phyloP scores from a whole-genome alignment of 208 protist species.

The Entamoeba invadens region DNA sequence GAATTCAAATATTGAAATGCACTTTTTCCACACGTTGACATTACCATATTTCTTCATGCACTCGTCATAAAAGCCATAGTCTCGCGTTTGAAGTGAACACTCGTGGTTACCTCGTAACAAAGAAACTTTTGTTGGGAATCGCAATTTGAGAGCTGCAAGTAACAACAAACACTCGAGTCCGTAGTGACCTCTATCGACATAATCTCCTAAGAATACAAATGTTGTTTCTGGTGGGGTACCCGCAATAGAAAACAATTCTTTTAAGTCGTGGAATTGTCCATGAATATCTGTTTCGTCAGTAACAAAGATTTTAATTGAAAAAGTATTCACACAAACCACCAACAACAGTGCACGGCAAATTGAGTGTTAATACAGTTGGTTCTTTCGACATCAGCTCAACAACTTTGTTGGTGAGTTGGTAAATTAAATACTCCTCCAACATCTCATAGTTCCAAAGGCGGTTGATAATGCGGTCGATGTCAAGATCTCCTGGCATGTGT shows the following conservation, averaged over 20 bases:
- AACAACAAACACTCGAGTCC: conserved; percentile 10
- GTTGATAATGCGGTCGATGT: neutral
- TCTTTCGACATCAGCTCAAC: neutral
- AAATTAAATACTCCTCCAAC: neutral
- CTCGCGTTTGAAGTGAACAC: conserved; percentile 82
- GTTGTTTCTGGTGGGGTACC: conserved; percentile 80
- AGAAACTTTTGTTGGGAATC: conserved; percentile 77
- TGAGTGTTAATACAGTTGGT: neutral
- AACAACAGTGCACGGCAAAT: too few relatives aligned
- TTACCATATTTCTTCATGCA: conserved; percentile 87
- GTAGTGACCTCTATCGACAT: conserved; percentile 23
- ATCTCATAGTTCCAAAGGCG: neutral
- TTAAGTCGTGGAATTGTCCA: conserved; percentile 85
- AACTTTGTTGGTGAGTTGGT: neutral
- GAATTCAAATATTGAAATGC: conserved; percentile 90
- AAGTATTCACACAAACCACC: too few relatives aligned
- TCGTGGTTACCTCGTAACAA: conserved; percentile 92
- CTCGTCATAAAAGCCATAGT: conserved; percentile 97
- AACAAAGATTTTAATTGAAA: too few relatives aligned
- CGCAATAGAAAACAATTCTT: conserved; percentile 85
- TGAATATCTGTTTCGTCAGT: conserved; percentile 70
- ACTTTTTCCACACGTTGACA: conserved; percentile 75
- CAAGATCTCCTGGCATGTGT: neutral
- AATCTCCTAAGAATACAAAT: conserved; percentile 56
- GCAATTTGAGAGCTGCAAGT: conserved; percentile 48